phyloP scores from a whole-genome alignment of 2,329 filamentous ascomycete genomes.

The Teratosphaeria epicoccoides region DNA sequence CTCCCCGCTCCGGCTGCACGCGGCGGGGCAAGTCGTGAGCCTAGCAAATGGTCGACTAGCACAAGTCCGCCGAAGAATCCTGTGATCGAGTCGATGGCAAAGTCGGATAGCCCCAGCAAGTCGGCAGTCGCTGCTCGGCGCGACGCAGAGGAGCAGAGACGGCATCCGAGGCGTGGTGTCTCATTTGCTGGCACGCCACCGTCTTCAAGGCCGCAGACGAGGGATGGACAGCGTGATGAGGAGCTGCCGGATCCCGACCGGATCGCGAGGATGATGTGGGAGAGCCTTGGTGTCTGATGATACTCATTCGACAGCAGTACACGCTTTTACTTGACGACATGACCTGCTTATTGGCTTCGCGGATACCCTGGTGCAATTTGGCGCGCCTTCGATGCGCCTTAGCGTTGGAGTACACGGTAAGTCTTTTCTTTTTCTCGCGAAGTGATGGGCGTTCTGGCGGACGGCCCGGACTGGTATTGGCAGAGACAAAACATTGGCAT shows the following conservation, averaged over 20 bases:
- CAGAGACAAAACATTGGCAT: neutral
- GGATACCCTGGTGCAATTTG: neutral
- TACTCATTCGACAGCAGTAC: too few species aligned
- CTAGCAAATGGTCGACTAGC: slow-evolving; percentile 6
- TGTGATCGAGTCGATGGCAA: neutral
- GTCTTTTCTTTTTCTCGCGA: neutral
- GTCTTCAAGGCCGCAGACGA: slow-evolving; percentile 2
- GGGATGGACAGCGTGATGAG: slow-evolving; percentile 8
- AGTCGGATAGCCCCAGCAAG: slow-evolving; percentile 6
- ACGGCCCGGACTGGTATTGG: neutral
- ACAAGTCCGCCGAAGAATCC: slow-evolving; percentile 3
- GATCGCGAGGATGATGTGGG: slow-evolving; percentile 18
- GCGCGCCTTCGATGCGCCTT: neutral
- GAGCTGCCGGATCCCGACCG: slow-evolving; percentile 11
- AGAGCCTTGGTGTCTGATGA: slow-evolving; percentile 5
- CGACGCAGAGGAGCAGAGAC: slow-evolving; percentile 2
- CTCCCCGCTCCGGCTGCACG: slow-evolving; percentile 4
- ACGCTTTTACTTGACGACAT: neutral
- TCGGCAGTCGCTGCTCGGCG: neutral
- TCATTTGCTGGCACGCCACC: slow-evolving; percentile 17
- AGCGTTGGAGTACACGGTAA: neutral
- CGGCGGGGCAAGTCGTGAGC: neutral
- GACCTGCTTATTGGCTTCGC: neutral
- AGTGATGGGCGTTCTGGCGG: neutral
- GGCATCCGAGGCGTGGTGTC: slow-evolving; percentile 12